Evolutionary conservation across 139 green algal genomes (phyloP).

Genomic region (Eudorina sp.): DNA sequence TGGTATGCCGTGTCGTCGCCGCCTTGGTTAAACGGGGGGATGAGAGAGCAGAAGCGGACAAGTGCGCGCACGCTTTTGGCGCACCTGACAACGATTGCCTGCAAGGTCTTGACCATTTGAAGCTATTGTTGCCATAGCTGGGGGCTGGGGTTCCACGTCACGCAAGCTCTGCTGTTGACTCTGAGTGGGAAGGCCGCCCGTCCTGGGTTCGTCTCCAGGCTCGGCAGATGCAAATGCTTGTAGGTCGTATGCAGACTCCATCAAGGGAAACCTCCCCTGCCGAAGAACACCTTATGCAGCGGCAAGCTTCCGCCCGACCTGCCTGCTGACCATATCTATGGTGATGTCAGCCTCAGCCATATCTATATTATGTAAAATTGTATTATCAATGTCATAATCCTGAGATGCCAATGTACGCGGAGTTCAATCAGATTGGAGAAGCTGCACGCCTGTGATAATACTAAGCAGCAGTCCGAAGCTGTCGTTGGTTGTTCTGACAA

Average conservation of each 20-base stretch:
- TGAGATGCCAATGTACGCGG: too few relatives aligned
- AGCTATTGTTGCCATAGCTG: background rate
- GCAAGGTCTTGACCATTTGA: background rate
- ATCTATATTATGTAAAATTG: too few relatives aligned
- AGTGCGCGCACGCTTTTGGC: background rate
- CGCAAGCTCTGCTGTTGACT: background rate
- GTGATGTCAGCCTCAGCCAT: background rate
- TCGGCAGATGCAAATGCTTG: background rate
- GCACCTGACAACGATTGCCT: conserved; percentile 21
- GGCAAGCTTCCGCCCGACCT: background rate
- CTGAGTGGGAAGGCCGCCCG: background rate
- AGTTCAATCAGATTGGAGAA: too few relatives aligned
- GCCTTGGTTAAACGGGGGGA: too few relatives aligned
- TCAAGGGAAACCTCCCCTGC: background rate
- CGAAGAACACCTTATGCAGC: background rate
- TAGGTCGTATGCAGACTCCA: background rate
- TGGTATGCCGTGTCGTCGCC: too few relatives aligned
- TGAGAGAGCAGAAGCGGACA: too few relatives aligned
- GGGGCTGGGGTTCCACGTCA: background rate
- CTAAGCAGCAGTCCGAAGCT: too few relatives aligned
- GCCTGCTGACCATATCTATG: background rate
- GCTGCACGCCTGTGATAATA: too few relatives aligned
- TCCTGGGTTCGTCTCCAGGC: background rate
- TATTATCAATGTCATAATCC: too few relatives aligned
- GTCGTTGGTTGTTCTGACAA: too few relatives aligned